phyloP scores from a whole-genome alignment of 192 early-diverging fungal genomes.

The Lunasporangiospora selenospora region DNA sequence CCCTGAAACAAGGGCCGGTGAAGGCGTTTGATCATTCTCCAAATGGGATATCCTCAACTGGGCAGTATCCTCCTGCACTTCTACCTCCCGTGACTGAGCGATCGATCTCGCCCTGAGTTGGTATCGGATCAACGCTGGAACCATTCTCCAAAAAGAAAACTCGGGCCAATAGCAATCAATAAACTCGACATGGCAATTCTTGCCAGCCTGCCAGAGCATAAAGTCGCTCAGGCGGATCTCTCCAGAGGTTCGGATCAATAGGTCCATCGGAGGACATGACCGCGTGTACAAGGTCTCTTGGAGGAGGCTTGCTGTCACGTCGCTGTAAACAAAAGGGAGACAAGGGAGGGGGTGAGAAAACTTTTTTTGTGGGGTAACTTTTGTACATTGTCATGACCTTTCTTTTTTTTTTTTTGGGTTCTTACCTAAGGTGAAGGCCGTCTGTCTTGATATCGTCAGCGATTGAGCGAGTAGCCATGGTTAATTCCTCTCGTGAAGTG shows the following conservation, averaged over 20 bases:
- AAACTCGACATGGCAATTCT: slow-evolving; percentile 84
- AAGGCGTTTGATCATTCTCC: too few species aligned
- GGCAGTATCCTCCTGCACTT: not conserved
- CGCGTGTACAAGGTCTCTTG: slow-evolving; percentile 69
- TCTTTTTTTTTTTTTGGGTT: slow-evolving; percentile 52
- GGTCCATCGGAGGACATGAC: slow-evolving; percentile 77
- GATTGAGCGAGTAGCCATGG: slow-evolving; percentile 64
- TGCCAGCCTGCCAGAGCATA: slow-evolving; percentile 87
- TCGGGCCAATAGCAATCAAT: slow-evolving; percentile 94
- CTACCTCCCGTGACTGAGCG: not conserved
- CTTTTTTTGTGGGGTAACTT: not conserved
- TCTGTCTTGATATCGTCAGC: slow-evolving; percentile 67
- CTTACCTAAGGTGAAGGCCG: slow-evolving; percentile 30
- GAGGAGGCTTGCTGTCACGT: slow-evolving; percentile 67
- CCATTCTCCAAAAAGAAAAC: slow-evolving; percentile 87
- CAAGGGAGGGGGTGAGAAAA: not conserved
- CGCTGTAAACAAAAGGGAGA: slow-evolving; percentile 45
- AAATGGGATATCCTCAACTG: slow-evolving; percentile 19
- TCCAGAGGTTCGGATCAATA: slow-evolving; percentile 94
- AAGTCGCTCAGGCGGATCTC: slow-evolving; percentile 96
- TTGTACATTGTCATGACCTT: not conserved
- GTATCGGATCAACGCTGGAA: slow-evolving; percentile 82
- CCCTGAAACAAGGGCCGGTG: slow-evolving; percentile 2
- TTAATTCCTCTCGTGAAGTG: slow-evolving; percentile 91
- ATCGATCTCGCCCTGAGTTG: slow-evolving; percentile 59